Evolutionary conservation across 2,329 filamentous ascomycete species (phyloP).

Genomic region (Colletotrichum sp.): DNA sequence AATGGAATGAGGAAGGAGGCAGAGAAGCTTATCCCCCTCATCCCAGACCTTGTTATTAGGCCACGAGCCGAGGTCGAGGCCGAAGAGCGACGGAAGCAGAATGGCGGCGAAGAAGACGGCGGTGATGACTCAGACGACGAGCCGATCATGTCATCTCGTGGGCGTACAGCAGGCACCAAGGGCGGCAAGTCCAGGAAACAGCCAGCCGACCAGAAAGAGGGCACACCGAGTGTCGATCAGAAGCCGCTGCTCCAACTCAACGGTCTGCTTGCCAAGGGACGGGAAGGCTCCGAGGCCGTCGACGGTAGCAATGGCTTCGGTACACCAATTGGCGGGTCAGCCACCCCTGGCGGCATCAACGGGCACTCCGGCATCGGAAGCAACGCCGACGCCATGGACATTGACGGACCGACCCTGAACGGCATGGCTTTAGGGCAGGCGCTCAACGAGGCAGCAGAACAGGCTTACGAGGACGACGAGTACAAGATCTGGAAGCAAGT

Average conservation of each 20-base stretch:
- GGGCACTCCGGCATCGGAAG: slow-evolving; percentile 71
- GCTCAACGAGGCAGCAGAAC: slow-evolving; percentile 71
- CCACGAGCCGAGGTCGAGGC: slow-evolving; percentile 94
- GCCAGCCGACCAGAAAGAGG: slow-evolving; percentile 75
- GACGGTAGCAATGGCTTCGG: slow-evolving; percentile 87
- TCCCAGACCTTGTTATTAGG: slow-evolving; percentile 89
- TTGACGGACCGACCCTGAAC: slow-evolving; percentile 77
- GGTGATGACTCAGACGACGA: slow-evolving; percentile 95
- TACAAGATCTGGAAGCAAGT: slow-evolving; percentile 99
- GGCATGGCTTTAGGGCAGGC: slow-evolving; percentile 68
- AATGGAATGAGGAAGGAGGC: slow-evolving; percentile 97
- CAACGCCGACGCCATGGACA: slow-evolving; percentile 85
- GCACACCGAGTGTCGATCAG: slow-evolving; percentile 76
- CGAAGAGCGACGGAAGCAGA: slow-evolving; percentile 83
- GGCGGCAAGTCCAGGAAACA: slow-evolving; percentile 80
- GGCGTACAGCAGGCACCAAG: slow-evolving; percentile 84
- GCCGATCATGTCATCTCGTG: slow-evolving; percentile 96
- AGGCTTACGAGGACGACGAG: slow-evolving; percentile 88
- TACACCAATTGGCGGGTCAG: slow-evolving; percentile 77
- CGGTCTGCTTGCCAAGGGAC: slow-evolving; percentile 63
- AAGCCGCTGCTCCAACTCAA: slow-evolving; percentile 76
- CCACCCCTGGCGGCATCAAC: slow-evolving; percentile 77
- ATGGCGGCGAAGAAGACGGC: slow-evolving; percentile 81
- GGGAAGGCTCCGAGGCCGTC: slow-evolving; percentile 78
- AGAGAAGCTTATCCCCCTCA: slow-evolving; percentile 93